Evolutionary conservation across 2,329 filamentous ascomycete species (phyloP).

Genomic region (Verticillium nubilum): DNA sequence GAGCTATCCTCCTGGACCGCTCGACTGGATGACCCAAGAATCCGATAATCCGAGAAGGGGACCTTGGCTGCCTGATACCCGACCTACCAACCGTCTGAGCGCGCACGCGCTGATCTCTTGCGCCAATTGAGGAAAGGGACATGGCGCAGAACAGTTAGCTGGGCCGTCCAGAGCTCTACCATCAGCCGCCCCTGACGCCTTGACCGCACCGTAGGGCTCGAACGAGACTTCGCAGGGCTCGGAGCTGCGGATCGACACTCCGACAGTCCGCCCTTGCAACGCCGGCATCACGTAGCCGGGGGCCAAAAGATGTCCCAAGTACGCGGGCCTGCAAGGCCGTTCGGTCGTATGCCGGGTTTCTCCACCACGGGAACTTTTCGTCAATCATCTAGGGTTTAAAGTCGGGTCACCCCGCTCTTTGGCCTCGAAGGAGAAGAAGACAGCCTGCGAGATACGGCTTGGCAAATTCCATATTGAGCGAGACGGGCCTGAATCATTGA

Average conservation of each 20-base stretch:
- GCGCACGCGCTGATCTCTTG: background rate
- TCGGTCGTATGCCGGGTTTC: background rate
- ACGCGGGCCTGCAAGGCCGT: background rate
- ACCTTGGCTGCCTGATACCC: background rate
- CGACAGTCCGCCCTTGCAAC: background rate
- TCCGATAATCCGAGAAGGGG: background rate
- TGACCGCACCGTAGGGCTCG: background rate
- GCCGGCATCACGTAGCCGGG: background rate
- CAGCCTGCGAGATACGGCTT: too few relatives aligned
- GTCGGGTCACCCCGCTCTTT: too few relatives aligned
- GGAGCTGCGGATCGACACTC: background rate
- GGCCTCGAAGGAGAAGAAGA: too few relatives aligned
- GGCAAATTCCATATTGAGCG: too few relatives aligned
- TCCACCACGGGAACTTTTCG: background rate
- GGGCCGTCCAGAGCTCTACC: background rate
- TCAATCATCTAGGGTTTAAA: too few relatives aligned
- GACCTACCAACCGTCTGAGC: background rate
- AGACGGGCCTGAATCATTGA: too few relatives aligned
- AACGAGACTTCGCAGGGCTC: background rate
- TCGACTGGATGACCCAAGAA: background rate
- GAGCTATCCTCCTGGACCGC: background rate
- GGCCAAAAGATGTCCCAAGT: background rate
- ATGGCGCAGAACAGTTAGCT: background rate
- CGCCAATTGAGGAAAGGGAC: background rate
- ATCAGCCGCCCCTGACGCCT: background rate